These are phyloP conservation scores for Hydrangea macrophylla DNA, from an alignment of 148 eudicot species.

Conservation along the genomic window DNA sequence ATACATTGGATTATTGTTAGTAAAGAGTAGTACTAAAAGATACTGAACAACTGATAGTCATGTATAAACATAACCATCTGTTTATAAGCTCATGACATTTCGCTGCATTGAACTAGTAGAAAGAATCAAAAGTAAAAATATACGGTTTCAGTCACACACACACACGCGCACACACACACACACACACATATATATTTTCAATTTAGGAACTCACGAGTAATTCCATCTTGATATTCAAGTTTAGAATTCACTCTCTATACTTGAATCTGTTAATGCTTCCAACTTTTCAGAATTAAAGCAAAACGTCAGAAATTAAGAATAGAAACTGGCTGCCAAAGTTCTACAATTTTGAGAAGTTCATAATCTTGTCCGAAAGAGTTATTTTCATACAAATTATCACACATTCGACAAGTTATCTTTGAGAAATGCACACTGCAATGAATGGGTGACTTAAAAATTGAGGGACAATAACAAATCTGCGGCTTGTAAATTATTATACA, in stretches of 20 bases:
- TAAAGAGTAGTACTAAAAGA: not conserved
- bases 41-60: not conserved
- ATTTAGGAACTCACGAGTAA: not conserved
- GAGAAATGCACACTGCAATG: too few relatives aligned
- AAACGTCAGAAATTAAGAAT: not conserved
- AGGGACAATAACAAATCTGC: too few relatives aligned
- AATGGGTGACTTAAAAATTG: too few relatives aligned
- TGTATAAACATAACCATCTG: not conserved
- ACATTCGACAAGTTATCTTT: too few relatives aligned
- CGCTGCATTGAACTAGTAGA: not conserved
- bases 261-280: not conserved
- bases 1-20: slow-evolving; percentile 10
- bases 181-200: not conserved
- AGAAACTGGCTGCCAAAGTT: too few relatives aligned
- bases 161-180: too few relatives aligned
- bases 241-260: too few relatives aligned
- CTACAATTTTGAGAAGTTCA: too few relatives aligned
- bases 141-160: not conserved
- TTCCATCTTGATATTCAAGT: not conserved
- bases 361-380: too few relatives aligned
- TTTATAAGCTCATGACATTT: not conserved
- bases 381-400: too few relatives aligned
- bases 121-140: not conserved
- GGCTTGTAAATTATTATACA: too few relatives aligned
- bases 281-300: not conserved